These are phyloP conservation scores for Trametes cinnabarina DNA, from an alignment of 768 basidiomycete genomes.

Conservation along the genomic window DNA sequence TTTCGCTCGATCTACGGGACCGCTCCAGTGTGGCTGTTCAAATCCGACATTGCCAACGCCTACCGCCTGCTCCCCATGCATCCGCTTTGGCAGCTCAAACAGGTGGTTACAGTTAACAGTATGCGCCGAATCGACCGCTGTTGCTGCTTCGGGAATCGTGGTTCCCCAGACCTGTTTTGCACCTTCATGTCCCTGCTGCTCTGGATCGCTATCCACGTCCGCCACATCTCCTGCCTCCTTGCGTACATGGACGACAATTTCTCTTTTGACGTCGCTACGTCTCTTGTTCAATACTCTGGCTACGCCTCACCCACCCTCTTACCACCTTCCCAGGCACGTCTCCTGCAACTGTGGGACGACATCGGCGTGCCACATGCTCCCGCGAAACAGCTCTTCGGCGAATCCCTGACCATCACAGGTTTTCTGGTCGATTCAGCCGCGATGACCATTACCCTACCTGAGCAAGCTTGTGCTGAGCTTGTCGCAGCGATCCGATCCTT, in stretches of 20 bases:
- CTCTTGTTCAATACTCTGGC: neutral
- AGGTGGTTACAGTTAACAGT: constrained; percentile 33
- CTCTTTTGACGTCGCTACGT: constrained; percentile 11
- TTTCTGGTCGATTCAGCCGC: constrained; percentile 36
- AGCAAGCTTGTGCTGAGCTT: neutral
- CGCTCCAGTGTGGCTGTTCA: neutral
- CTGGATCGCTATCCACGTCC: no score
- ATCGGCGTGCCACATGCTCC: constrained; percentile 39
- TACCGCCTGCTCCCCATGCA: constrained; percentile 28
- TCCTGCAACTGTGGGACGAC: constrained; percentile 41
- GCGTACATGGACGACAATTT: constrained; percentile 39
- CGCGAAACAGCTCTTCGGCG: constrained; percentile 39
- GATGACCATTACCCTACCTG: constrained; percentile 31
- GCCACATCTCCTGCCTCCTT: constrained; percentile 8
- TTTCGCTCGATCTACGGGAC: neutral
- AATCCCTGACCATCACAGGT: constrained; percentile 38
- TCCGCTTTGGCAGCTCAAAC: constrained; percentile 33
- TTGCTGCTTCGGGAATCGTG: constrained; percentile 34
- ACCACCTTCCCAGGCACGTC: constrained; percentile 33
- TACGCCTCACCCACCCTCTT: neutral
- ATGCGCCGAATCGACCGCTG: constrained; percentile 31
- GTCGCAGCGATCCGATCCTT: neutral
- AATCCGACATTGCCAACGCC: constrained; percentile 24
- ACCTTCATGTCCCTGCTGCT: no score
- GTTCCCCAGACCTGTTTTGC: constrained; percentile 5